Base-by-base conservation (phyloP, 345 rosid genomes). In the Pistacia integerrima region DNA sequence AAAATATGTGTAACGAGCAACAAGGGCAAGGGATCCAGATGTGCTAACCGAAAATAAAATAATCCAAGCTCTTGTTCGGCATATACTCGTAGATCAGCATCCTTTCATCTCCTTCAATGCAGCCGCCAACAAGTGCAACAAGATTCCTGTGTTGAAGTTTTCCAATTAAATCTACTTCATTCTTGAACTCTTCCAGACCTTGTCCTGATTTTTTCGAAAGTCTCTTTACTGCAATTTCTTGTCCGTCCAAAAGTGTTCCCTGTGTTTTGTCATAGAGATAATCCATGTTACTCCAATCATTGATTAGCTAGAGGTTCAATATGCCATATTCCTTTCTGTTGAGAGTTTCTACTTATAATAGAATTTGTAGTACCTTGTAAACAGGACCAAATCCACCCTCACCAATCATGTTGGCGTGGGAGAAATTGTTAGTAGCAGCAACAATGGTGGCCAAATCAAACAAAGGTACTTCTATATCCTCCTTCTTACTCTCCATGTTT, bases 81-180 rank as follows among this genome's bases (percentile, higher is more conserved):
- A 81, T 66, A 57, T 76, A 83, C 77, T 83, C 82, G n/a, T 85
- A 83, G 51, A 81, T 77, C 48, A 83, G 56, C 55, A 79, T 79
- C 58, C 76, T 74, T 60, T 86, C 88, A 14, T 81, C 82, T 69
- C 78, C 76, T 59, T 77, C 68, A 25, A 70, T 73, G 79, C 87
- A 83, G 51, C 77, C 56, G 6, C 88, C 90, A 1, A 87, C 59
- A 35, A 87, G 85, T 61, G 70, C 80, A 2, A 83, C 84, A 30
- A 87, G 85, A 74, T 87, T 84, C n/a, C 82, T 72, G 77, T 85
- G 88, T 63, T 87, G 88, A 70, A 87, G 86, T 52, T 82, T 81
- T 10, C 85, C 84, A 54, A 85, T 81, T 46, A 81, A 25, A 8
- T 33, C 46, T 2, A 78, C 84, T 76, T 85, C 87, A 49, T 78